Evolutionary conservation across 2,329 filamentous ascomycete genomes (phyloP).

Genomic region (Colletotrichum cuscutae): DNA sequence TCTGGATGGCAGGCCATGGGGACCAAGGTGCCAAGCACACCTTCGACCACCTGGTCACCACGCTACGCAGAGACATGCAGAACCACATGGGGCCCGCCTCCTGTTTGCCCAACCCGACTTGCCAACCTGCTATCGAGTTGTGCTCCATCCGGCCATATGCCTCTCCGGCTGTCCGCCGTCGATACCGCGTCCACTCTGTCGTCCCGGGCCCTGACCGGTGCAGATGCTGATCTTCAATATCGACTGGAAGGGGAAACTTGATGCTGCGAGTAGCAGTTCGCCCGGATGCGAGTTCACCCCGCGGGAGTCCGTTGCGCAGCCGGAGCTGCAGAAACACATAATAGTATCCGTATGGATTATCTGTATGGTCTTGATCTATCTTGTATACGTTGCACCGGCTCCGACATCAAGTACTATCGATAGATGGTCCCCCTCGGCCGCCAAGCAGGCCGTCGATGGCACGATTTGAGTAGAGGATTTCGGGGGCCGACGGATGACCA

Average conservation of each 20-base stretch:
- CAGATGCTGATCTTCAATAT: conserved; percentile 23
- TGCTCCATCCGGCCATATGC: conserved; percentile 8
- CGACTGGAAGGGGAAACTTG: not conserved
- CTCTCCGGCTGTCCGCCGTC: conserved; percentile 28
- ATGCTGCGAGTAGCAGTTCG: conserved; percentile 3
- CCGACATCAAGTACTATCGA: conserved; percentile 15
- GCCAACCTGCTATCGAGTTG: conserved; percentile 19
- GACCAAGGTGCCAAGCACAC: conserved; percentile 35
- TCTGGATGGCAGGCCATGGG: conserved; percentile 18
- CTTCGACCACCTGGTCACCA: conserved; percentile 36
- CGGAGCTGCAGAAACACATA: conserved; percentile 16
- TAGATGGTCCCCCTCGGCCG: conserved; percentile 16
- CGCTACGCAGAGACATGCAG: conserved; percentile 36
- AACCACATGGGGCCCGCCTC: conserved; percentile 17
- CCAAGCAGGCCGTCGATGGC: conserved; percentile 12
- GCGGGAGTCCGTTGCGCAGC: conserved; percentile 8
- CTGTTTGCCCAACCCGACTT: conserved; percentile 25
- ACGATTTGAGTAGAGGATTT: conserved; percentile 15
- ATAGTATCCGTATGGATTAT: not conserved
- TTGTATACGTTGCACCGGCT: conserved; percentile 9
- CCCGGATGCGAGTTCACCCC: conserved; percentile 10
- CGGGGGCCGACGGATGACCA: conserved; percentile 21
- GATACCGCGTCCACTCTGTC: conserved; percentile 15
- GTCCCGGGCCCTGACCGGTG: conserved; percentile 10
- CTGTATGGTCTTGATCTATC: conserved; percentile 3